phyloP scores from a whole-genome alignment of 2,329 filamentous ascomycete genomes.

The Phyllosticta capitalensis region DNA sequence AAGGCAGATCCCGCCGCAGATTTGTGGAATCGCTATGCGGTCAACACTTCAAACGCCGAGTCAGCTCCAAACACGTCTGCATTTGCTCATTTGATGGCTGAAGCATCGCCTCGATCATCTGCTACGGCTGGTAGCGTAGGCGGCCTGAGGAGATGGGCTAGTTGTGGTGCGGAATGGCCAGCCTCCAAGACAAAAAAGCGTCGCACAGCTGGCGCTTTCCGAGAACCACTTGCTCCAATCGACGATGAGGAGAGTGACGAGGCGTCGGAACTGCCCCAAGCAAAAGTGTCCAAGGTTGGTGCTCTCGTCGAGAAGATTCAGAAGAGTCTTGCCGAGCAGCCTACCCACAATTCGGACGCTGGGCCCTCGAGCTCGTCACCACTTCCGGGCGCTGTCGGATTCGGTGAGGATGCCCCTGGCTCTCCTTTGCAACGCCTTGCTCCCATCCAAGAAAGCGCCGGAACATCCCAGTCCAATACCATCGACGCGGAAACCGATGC shows the following conservation, averaged over 20 bases:
- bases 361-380: constrained; percentile 40
- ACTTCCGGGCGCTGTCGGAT: constrained; percentile 24
- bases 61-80: constrained; percentile 25
- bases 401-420: not conserved
- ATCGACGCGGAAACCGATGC: not conserved
- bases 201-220: constrained; percentile 26
- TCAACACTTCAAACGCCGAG: constrained; percentile 27
- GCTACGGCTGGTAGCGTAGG: constrained; percentile 36
- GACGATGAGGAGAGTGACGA: not conserved
- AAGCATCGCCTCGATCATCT: constrained; percentile 37
- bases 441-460: not conserved
- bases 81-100: constrained; percentile 36
- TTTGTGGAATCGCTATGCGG: constrained; percentile 37
- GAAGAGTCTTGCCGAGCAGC: constrained; percentile 31
- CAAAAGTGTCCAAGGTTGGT: constrained; percentile 19
- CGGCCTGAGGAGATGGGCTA: constrained; percentile 40
- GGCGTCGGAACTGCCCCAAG: not conserved
- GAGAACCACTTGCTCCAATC: constrained; percentile 18
- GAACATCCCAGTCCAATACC: not conserved
- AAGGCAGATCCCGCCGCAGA: constrained; percentile 39
- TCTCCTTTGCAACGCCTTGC: constrained; percentile 23
- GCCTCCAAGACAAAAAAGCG: constrained; percentile 32
- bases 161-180: constrained; percentile 42
- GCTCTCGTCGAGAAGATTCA: constrained; percentile 36
- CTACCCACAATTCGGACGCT: constrained; percentile 17